Evolutionary conservation across 2,329 filamentous ascomycete genomes (phyloP), one percentile per base, ranked within the genome.

Genomic region (Colletotrichum tamarilloi): DNA sequence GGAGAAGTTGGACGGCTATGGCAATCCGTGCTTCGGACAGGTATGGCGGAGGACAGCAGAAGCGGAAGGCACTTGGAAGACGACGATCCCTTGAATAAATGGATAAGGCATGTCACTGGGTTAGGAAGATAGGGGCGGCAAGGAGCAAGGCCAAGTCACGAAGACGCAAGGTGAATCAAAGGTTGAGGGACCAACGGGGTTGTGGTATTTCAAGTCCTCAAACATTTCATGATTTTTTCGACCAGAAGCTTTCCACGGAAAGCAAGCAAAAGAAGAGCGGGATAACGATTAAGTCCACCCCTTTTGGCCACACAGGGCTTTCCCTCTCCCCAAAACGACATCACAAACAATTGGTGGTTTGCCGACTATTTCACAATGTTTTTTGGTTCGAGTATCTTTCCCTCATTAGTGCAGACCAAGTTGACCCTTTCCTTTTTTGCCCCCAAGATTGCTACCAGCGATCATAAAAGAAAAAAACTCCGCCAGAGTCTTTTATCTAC

Each of bases 261-360:
- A 35, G 46, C 26, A 24, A 28, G 16, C 6, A 16, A 19, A 56
- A 63, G 28, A 62, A 63, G 52, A 84, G 88, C 87, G 90, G 93
- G 92, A 92, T 90, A 92, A 95, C 94, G 92, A 87, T 96, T 83
- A 97, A 96, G 94, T 94, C 91, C 91, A 93, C 87, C 92, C 93
- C 92, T 90, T 89, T 90, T 90, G 89, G 90, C 88, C 91, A 89
- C 91, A 97, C 95, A 98, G 95, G 96, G 96, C 96, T 95, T 98
- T 98, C 96, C 95, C 95, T 95, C 92, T 85, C 84, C 82, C 83
- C 80, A 77, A 78, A 57, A 65, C 26, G 52, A 68, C 72, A 74
- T 74, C 68, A 72, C 72, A 38, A 49, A 64, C 68, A 76, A 65
- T 73, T 55, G 62, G 49, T 64, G 49, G 62, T 64, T 55, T 64